Evolutionary conservation across 1,284 basidiomycete genomes (phyloP), one percentile per base, ranked within the genome.

Genomic region (Cryptococcus hybrid): DNA sequence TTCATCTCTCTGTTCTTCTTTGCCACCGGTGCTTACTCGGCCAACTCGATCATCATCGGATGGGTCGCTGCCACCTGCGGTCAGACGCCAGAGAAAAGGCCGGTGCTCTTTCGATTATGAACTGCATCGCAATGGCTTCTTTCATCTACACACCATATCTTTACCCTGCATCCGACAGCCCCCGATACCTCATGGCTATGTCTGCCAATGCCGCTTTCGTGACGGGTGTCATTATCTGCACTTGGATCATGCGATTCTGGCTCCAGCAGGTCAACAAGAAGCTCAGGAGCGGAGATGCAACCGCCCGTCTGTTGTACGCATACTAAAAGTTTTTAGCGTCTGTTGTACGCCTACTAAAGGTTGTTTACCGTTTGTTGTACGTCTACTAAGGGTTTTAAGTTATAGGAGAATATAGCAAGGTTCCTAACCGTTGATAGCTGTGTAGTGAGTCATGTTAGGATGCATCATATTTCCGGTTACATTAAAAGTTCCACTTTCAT

Each of bases 1-100:
- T 74, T 69, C 61, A 55, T 69, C 46, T 63, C 70, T 30, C 63
- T 60, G 50, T 65, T 61, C 47, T 44, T 67, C 47, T 69, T 67
- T 53, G 64, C 63, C 24, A 63, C 60, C 9, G 70, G 66, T 13
- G 61, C 67, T 43, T 73, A 71, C 59, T 63, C 62, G 47, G 65
- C 66, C 47, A 69, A 70, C 59, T 68, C 65, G 8, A 60, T 72
- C 57, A 59, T 71, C 58, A 63, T 67, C 45, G 68, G 68, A 2
- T 75, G 71, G 65, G 66, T 69, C 6, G 67, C 66, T 15, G 64
- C 67, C 7, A 69, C 69, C 1, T 70, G 65, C 51, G 64, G 62
- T 15, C 67, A 71, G 57, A 69, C 66, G 11, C 58, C 61, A 7
- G 70, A 71, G 57, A 71, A 73, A 66, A 68, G 47, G 71, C 69